Conservation (phyloP, 1,284 basidiomycete genomes). For the Leccinum subatratum region DNA sequence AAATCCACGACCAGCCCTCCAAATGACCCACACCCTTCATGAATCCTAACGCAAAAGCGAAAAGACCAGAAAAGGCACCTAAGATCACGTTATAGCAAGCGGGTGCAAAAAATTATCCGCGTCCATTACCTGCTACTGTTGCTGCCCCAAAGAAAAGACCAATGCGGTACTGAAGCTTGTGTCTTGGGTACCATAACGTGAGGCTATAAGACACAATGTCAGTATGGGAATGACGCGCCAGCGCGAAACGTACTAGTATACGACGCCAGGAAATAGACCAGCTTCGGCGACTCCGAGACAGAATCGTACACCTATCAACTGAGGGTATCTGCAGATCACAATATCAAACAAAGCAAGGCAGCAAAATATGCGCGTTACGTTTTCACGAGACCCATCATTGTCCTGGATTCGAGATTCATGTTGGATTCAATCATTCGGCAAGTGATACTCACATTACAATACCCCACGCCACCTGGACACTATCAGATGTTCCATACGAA, state of each 20-base stretch:
- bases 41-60: slow-evolving; percentile 28
- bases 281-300: slow-evolving; percentile 65
- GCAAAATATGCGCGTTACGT: slow-evolving; percentile 36
- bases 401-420: slow-evolving; percentile 37
- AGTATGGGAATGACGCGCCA: slow-evolving; percentile 28
- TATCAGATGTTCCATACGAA: slow-evolving; percentile 1
- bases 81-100: slow-evolving; percentile 20
- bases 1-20: slow-evolving; percentile 38
- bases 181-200: slow-evolving; percentile 36
- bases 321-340: slow-evolving; percentile 43
- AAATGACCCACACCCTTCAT: slow-evolving; percentile 28
- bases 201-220: slow-evolving; percentile 16
- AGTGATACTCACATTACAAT: slow-evolving; percentile 39
- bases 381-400: slow-evolving; percentile 63
- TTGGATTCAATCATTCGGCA: background rate
- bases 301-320: slow-evolving; percentile 56
- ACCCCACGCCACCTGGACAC: slow-evolving; percentile 44
- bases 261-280: slow-evolving; percentile 65
- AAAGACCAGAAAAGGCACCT: slow-evolving; percentile 34
- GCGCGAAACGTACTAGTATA: slow-evolving; percentile 49
- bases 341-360: slow-evolving; percentile 5
- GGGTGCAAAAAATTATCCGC: too few relatives aligned
- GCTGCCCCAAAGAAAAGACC: slow-evolving; percentile 38
- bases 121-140: slow-evolving; percentile 22
- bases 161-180: slow-evolving; percentile 36